These are phyloP conservation scores for Termitomyces sp. DNA, from an alignment of 768 basidiomycete genomes.

Conservation along the genomic window DNA sequence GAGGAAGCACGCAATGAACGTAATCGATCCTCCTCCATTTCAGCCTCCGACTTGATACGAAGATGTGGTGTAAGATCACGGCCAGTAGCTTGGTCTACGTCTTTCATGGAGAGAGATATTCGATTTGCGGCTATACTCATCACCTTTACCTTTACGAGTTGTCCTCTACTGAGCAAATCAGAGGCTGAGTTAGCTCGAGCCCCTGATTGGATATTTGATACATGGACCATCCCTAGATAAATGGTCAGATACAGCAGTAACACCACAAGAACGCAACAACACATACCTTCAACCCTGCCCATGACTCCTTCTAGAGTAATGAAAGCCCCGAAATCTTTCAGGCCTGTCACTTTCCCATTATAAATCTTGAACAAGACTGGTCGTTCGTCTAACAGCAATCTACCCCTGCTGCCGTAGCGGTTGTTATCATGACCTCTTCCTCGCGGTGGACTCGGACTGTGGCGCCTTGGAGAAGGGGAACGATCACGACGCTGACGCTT, in stretches of 20 bases:
- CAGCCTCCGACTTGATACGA: slow-evolving; percentile 90
- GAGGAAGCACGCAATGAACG: slow-evolving; percentile 59
- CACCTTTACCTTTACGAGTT: slow-evolving; percentile 92
- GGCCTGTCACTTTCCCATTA: slow-evolving; percentile 71
- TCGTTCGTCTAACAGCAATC: slow-evolving; percentile 56
- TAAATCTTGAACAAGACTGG: slow-evolving; percentile 96
- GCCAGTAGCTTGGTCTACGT: slow-evolving; percentile 89
- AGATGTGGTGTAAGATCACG: slow-evolving; percentile 93
- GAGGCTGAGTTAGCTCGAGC: slow-evolving; percentile 81
- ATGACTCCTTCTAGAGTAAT: slow-evolving; percentile 81
- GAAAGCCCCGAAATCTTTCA: slow-evolving; percentile 97
- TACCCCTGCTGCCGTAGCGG: slow-evolving; percentile 25
- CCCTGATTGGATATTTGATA: slow-evolving; percentile 85
- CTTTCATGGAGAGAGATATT: slow-evolving; percentile 92
- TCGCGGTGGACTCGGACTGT: slow-evolving; percentile 57
- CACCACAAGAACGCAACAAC: background rate
- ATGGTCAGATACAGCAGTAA: slow-evolving; percentile 5
- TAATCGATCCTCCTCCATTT: slow-evolving; percentile 77
- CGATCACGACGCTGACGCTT: slow-evolving; percentile 58
- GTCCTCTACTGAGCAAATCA: slow-evolving; percentile 81
- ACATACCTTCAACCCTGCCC: slow-evolving; percentile 84
- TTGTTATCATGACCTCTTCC: slow-evolving; percentile 40
- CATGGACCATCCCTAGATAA: slow-evolving; percentile 87
- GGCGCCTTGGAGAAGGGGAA: slow-evolving; percentile 43
- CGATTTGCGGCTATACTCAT: slow-evolving; percentile 85